These are phyloP conservation scores for Xylariaceae sp. DNA, from an alignment of 2,329 filamentous ascomycete genomes.

Conservation along the genomic window DNA sequence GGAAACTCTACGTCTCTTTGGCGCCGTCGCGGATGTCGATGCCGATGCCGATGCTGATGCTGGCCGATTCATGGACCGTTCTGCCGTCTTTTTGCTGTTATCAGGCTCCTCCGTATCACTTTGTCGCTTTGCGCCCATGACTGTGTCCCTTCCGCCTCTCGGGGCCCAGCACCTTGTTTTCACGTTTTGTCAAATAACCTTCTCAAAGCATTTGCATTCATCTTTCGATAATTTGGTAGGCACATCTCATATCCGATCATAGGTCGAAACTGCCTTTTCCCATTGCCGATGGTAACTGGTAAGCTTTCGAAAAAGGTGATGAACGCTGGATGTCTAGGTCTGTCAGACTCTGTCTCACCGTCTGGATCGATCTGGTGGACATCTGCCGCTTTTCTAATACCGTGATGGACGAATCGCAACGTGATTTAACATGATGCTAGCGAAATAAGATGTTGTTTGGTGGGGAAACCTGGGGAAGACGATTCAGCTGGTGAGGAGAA, in stretches of 20 bases:
- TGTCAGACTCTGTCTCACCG: background rate
- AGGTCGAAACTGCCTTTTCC: too few species aligned
- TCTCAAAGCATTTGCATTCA: constrained; percentile 1
- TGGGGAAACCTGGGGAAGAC: constrained; percentile 17
- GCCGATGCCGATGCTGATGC: too few species aligned
- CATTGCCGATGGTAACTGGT: too few species aligned
- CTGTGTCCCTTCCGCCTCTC: background rate
- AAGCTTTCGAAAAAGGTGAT: too few species aligned
- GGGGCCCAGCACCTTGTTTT: constrained; percentile 3
- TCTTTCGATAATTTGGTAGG: background rate
- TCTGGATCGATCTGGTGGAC: too few species aligned
- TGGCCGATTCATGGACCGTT: constrained; percentile 2
- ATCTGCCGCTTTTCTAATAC: background rate
- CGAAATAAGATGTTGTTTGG: background rate
- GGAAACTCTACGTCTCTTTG: constrained; percentile 64
- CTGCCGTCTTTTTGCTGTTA: constrained; percentile 5
- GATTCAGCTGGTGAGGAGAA: constrained; percentile 6
- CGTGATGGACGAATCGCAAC: background rate
- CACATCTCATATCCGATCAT: background rate
- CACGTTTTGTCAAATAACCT: constrained; percentile 1
- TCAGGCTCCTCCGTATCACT: constrained; percentile 6
- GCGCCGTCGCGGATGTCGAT: constrained; percentile 22
- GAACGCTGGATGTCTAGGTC: background rate
- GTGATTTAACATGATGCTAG: background rate
- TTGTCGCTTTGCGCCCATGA: constrained; percentile 14